phyloP scores from a whole-genome alignment of 2,329 filamentous ascomycete genomes.

The Calonectria pseudoturangicola region DNA sequence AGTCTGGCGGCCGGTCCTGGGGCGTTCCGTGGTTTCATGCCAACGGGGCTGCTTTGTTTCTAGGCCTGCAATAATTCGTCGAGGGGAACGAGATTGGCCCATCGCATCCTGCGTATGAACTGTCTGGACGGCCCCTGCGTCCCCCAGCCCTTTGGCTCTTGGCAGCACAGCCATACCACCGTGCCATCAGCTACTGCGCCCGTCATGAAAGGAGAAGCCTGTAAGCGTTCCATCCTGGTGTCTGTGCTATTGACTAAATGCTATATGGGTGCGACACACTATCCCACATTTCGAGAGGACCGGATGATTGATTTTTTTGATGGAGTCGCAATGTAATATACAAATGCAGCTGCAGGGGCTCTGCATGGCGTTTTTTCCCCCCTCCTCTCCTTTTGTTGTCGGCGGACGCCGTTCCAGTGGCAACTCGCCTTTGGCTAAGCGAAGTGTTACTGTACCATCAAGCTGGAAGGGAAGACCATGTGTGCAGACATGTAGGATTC shows the following conservation, averaged over 20 bases:
- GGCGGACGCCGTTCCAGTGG: constrained; percentile 29
- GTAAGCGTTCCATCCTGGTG: constrained; percentile 30
- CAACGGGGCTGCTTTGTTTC: constrained; percentile 27
- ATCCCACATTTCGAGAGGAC: constrained; percentile 24
- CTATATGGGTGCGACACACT: constrained; percentile 31
- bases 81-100: constrained; percentile 19
- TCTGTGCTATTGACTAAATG: constrained; percentile 22
- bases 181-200: not conserved
- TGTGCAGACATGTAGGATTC: constrained; percentile 21
- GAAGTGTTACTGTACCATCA: constrained; percentile 23
- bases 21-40: constrained; percentile 34
- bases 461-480: constrained; percentile 27
- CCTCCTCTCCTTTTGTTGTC: not conserved
- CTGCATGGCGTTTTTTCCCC: constrained; percentile 28
- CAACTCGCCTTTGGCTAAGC: constrained; percentile 13
- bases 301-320: constrained; percentile 32
- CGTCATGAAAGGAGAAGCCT: constrained; percentile 12
- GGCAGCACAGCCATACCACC: constrained; percentile 20
- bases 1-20: constrained; percentile 17
- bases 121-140: constrained; percentile 28
- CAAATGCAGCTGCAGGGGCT: constrained; percentile 34
- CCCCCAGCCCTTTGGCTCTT: constrained; percentile 15
- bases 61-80: constrained; percentile 27
- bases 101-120: constrained; percentile 4
- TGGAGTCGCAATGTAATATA: constrained; percentile 22